These are phyloP conservation scores for Pyrenophora seminiperda DNA, from an alignment of 2,329 filamentous ascomycete genomes.

Conservation along the genomic window DNA sequence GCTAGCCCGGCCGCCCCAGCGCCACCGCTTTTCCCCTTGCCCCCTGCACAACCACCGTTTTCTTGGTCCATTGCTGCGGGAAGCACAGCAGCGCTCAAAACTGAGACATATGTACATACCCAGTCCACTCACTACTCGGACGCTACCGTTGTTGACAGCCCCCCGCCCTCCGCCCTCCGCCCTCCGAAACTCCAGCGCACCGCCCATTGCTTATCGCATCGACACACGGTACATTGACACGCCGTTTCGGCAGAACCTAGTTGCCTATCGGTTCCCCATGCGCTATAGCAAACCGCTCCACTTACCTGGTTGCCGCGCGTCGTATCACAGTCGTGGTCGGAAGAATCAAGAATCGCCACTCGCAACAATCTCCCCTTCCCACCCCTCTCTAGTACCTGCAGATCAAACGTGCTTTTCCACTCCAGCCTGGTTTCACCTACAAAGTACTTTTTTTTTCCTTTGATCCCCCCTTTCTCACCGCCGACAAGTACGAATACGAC, in stretches of 20 bases:
- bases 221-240: slow-evolving; percentile 4
- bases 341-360: slow-evolving; percentile 7
- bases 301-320: slow-evolving; percentile 8
- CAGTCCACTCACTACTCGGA: too few relatives aligned
- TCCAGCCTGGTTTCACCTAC: too few relatives aligned
- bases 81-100: too few relatives aligned
- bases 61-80: too few relatives aligned
- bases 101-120: too few relatives aligned
- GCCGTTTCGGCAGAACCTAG: slow-evolving; percentile 9
- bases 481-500: too few relatives aligned
- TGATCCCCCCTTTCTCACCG: too few relatives aligned
- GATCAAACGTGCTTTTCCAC: slow-evolving; percentile 11
- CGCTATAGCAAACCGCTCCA: slow-evolving; percentile 9
- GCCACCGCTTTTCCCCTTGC: not conserved
- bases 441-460: too few relatives aligned
- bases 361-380: slow-evolving; percentile 11
- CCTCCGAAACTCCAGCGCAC: not conserved
- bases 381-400: not conserved
- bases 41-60: too few relatives aligned
- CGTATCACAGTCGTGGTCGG: too few relatives aligned
- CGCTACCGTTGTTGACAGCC: too few relatives aligned
- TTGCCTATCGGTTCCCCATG: slow-evolving; percentile 10
- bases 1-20: not conserved
- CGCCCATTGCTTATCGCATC: slow-evolving; percentile 3
- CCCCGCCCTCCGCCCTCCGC: too few relatives aligned